A percentile compares a stretch with the other conserved stretches of the same genome.
phyloP scores from a whole-genome alignment of 495 filamentous ascomycete genomes.

The Trichoderma erinaceum region DNA sequence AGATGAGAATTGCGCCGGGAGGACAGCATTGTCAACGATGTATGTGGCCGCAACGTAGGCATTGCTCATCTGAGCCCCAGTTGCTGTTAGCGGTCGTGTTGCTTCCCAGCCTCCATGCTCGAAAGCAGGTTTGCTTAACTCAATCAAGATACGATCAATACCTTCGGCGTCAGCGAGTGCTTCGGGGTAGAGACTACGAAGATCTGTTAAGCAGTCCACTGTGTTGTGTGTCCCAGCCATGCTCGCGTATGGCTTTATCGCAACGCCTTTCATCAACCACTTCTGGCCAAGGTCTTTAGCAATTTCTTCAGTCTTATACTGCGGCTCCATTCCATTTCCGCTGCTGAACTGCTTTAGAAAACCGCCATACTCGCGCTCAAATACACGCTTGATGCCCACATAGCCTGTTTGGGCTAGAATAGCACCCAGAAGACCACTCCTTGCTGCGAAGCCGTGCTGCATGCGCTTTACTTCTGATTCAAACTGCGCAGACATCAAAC shows the following conservation, averaged over 20 bases:
- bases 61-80: slow-evolving; percentile 41
- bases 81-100: slow-evolving; percentile 31
- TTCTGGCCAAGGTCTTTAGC: slow-evolving; percentile 30
- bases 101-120: slow-evolving; percentile 37
- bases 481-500: slow-evolving; percentile 41
- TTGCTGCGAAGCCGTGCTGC: slow-evolving; percentile 43
- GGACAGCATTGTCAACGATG: slow-evolving; percentile 34
- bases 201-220: slow-evolving; percentile 28
- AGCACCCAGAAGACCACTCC: slow-evolving; percentile 38
- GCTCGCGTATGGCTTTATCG: slow-evolving; percentile 37
- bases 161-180: slow-evolving; percentile 19
- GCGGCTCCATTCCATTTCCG: slow-evolving; percentile 28
- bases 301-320: slow-evolving; percentile 27
- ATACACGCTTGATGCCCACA: slow-evolving; percentile 40
- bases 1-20: slow-evolving; percentile 30
- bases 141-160: slow-evolving; percentile 28
- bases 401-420: slow-evolving; percentile 35
- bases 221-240: slow-evolving; percentile 32
- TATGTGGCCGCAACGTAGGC: slow-evolving; percentile 38
- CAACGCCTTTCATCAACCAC: slow-evolving; percentile 36
- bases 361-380: slow-evolving; percentile 39
- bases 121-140: slow-evolving; percentile 29
- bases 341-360: slow-evolving; percentile 36
- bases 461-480: slow-evolving; percentile 40
- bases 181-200: slow-evolving; percentile 27